A percentile compares a stretch with the other conserved stretches of the same genome.
phyloP scores from a whole-genome alignment of 345 rosid genomes.

The Geranium rotundifolium region DNA sequence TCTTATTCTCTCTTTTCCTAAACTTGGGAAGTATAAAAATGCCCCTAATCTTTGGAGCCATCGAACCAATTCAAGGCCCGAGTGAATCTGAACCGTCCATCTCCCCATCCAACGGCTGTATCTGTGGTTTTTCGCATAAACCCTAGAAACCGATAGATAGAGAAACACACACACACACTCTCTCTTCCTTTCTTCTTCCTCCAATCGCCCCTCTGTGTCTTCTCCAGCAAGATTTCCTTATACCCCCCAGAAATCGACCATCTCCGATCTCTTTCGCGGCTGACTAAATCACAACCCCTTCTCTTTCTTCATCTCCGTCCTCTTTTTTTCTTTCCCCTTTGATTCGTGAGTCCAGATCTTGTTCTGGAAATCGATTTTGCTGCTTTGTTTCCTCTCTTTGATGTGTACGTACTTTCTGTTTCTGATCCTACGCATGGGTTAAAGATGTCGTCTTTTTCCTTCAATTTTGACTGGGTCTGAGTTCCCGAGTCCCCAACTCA shows the following conservation, averaged over 20 bases:
- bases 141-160: slow-evolving; percentile 38
- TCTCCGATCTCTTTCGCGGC: slow-evolving; percentile 11
- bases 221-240: slow-evolving; percentile 26
- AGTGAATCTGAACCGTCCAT: slow-evolving; percentile 24
- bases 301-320: too few relatives aligned
- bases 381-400: background rate
- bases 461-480: background rate
- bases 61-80: slow-evolving; percentile 1
- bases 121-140: slow-evolving; percentile 30
- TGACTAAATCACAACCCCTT: background rate
- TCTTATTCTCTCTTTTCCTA: background rate
- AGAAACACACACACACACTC: background rate
- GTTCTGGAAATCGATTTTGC: background rate
- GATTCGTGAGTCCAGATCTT: background rate
- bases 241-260: slow-evolving; percentile 14
- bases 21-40: background rate
- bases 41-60: slow-evolving; percentile 8
- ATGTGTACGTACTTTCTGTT: too few relatives aligned
- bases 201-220: background rate
- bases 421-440: background rate
- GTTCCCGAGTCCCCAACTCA: background rate
- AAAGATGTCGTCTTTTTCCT: background rate
- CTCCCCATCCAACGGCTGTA: slow-evolving; percentile 24
- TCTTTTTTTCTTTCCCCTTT: background rate
- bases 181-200: too few relatives aligned